Conservation (phyloP, 2,329 filamentous ascomycete genomes). For the Cadophora luteo-olivacea region DNA sequence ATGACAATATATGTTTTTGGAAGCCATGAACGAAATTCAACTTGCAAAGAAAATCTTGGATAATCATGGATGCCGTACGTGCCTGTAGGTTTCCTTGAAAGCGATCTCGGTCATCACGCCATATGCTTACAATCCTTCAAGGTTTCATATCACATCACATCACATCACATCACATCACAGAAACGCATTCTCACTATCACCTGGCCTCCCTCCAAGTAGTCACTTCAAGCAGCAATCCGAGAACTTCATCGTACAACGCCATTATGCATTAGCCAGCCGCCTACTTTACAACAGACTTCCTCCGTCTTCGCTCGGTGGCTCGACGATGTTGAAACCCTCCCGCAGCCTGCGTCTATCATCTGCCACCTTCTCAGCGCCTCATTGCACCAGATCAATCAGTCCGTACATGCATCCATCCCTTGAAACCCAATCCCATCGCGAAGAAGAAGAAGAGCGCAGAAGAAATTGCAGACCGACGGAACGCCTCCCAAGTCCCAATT, state of each 20-base stretch:
- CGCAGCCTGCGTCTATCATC: no score
- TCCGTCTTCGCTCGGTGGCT: no score
- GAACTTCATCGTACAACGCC: constrained; percentile 1
- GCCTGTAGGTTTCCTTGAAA: no score
- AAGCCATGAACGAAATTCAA: no score
- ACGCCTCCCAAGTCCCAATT: background rate
- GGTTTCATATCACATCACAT: background rate
- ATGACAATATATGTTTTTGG: no score
- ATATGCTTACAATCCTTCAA: background rate
- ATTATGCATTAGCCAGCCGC: background rate
- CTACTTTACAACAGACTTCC: constrained; percentile 3
- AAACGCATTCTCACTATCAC: background rate
- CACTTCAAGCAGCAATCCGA: background rate
- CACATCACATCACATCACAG: background rate
- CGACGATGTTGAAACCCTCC: no score
- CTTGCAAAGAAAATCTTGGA: no score
- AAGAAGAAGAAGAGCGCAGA: background rate
- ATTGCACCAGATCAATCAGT: constrained; percentile 11
- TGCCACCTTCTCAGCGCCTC: background rate
- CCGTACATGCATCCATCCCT: background rate
- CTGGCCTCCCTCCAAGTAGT: background rate
- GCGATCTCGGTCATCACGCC: no score
- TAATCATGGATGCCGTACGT: no score
- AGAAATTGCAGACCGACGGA: background rate
- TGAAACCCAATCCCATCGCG: background rate